phyloP scores from a whole-genome alignment of 163 green algal species.

The Volvox carteri region DNA sequence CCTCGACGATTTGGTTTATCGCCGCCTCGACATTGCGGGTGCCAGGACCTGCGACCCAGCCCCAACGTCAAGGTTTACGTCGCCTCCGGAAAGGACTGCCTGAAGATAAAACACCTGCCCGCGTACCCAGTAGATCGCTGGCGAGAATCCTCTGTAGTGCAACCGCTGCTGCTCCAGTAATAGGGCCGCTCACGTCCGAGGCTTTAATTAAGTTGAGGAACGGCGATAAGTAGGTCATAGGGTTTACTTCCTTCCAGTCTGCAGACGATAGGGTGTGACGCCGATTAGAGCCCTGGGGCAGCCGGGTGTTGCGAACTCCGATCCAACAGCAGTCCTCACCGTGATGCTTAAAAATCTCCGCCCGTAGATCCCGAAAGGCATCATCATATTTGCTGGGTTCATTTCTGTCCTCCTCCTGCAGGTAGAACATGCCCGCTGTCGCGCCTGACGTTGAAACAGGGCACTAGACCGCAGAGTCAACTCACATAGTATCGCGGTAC shows the following conservation, averaged over 20 bases:
- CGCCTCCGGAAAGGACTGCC: too few species aligned
- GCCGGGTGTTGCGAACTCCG: conserved; percentile 37
- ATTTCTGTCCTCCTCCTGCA: conserved; percentile 75
- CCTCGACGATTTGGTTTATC: conserved; percentile 89
- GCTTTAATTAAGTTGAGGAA: conserved; percentile 94
- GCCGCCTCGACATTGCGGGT: conserved; percentile 74
- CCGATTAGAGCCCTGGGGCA: not conserved
- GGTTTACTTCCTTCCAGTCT: conserved; percentile 84
- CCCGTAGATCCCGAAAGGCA: conserved; percentile 67
- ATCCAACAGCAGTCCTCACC: conserved; percentile 31
- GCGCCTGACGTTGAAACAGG: not conserved
- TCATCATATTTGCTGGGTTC: conserved; percentile 75
- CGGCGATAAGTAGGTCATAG: conserved; percentile 89
- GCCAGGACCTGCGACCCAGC: conserved; percentile 62
- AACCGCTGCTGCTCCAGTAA: conserved; percentile 91
- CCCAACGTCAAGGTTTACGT: too few species aligned
- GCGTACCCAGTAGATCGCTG: conserved; percentile 77
- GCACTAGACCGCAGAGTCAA: conserved; percentile 30
- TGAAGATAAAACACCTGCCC: not conserved
- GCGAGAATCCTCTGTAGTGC: conserved; percentile 87
- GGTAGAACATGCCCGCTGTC: not conserved
- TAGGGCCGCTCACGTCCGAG: conserved; percentile 91
- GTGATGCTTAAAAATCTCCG: conserved; percentile 74
- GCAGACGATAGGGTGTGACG: not conserved
- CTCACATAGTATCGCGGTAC: conserved; percentile 80